Percentiles rank a stretch among this genome's conserved stretches.
Conservation (phyloP, 1,284 basidiomycete species). For the Chiua sp. region DNA sequence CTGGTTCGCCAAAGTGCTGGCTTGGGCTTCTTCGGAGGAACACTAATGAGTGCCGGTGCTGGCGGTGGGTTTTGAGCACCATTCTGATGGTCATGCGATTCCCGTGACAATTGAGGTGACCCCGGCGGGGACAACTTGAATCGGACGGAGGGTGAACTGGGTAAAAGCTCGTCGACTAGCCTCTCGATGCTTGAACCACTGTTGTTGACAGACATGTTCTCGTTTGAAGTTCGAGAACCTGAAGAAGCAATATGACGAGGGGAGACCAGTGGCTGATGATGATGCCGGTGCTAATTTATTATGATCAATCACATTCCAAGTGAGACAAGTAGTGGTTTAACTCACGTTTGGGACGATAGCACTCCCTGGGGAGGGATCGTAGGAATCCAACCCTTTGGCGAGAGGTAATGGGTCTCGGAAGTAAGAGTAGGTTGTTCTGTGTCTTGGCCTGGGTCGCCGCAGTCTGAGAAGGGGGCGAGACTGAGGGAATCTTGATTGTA, state of each 20-base stretch:
- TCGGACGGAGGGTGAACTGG: slow-evolving; percentile 26
- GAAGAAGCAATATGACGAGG: background rate
- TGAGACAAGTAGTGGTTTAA: background rate
- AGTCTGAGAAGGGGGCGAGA: slow-evolving; percentile 31
- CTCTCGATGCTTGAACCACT: slow-evolving; percentile 21
- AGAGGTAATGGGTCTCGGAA: slow-evolving; percentile 8
- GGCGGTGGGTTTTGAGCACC: background rate
- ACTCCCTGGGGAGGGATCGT: slow-evolving; percentile 15
- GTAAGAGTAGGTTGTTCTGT: slow-evolving; percentile 13
- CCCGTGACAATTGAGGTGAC: slow-evolving; percentile 20
- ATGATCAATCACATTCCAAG: background rate
- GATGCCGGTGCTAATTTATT: slow-evolving; percentile 16
- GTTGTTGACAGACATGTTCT: background rate
- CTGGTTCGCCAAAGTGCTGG: slow-evolving; percentile 30
- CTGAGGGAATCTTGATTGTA: slow-evolving; percentile 4
- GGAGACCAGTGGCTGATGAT: slow-evolving; percentile 21
- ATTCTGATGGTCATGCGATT: background rate
- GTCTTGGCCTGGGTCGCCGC: slow-evolving; percentile 33
- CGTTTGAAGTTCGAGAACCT: background rate
- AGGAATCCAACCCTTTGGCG: background rate
- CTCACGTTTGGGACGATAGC: slow-evolving; percentile 23
- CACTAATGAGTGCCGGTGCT: background rate
- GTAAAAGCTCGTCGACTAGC: slow-evolving; percentile 26
- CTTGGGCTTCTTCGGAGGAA: slow-evolving; percentile 3
- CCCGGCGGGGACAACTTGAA: slow-evolving; percentile 26